Conservation (phyloP, 495 filamentous ascomycete genomes). For the Neurospora hispaniola region DNA sequence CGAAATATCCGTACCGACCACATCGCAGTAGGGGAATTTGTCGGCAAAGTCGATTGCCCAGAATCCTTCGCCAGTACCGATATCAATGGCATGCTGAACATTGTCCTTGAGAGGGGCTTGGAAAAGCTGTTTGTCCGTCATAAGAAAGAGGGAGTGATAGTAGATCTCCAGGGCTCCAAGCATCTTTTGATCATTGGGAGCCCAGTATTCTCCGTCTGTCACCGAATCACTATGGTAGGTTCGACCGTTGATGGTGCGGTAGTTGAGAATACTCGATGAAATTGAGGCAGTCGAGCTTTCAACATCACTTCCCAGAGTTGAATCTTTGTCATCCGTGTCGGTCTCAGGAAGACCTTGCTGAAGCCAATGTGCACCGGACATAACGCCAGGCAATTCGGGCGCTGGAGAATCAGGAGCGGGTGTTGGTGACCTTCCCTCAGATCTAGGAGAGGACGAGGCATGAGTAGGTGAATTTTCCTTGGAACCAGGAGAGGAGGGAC, state of each 20-base stretch:
- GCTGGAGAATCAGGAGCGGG: too few relatives aligned
- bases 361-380: not conserved
- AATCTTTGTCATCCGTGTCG: not conserved
- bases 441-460: not conserved
- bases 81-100: not conserved
- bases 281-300: slow-evolving; percentile 29
- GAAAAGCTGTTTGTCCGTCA: not conserved
- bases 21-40: slow-evolving; percentile 35
- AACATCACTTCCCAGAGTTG: not conserved
- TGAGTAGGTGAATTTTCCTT: not conserved
- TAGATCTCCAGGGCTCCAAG: not conserved
- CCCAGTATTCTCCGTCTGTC: not conserved
- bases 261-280: slow-evolving; percentile 32
- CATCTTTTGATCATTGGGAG: not conserved
- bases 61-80: not conserved
- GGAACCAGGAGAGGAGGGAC: not conserved
- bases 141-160: not conserved
- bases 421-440: not conserved
- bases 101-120: not conserved
- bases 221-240: slow-evolving; percentile 22
- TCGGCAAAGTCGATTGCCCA: slow-evolving; percentile 42
- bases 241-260: slow-evolving; percentile 28
- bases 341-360: not conserved
- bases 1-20: slow-evolving; percentile 48
- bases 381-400: too few relatives aligned